Base-by-base conservation (phyloP, 106 monocot genomes). In the Allium sativum region DNA sequence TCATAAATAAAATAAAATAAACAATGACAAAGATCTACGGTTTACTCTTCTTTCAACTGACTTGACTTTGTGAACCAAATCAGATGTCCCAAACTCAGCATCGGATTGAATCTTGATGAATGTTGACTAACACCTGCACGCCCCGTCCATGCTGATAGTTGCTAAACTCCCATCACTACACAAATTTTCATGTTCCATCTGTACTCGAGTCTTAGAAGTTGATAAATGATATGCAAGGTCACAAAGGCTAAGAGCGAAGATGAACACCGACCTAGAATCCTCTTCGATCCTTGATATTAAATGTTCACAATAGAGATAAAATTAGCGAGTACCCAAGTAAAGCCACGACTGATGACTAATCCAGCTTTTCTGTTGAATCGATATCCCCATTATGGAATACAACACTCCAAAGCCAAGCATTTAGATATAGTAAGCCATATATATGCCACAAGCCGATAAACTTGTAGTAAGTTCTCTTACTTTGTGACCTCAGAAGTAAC, bases 331-430 rank as follows among this genome's bases (percentile, higher is more conserved):
- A 93, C 0, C 93, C 93, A 58, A 93, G 82, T 55, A 83, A 75
- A 58, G 93, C 93, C 52, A 93, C 93, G 65, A 89, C 85, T 41
- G 89, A 82, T 56, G 93, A 93, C 55, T 85, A 93, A 70, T 93
- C 93, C 61, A 93, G 66, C 68, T 83, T 89, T 68, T 93, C 89
- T 1, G 89, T 85, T 78, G 83, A 72, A 58, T 85, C 89, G 48
- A 82, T 64, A 68, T 89, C 82, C 93, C 84, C 59, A 54, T 75
- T 83, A 72, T 93, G 93, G 53, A 89, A 93, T 66, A 93, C 74
- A 60, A 80, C 70, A 71, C 93, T 93, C 93, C 93, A 93, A 9
- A 89, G 82, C 89, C 89, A 93, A 16, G 89, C 79, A 59, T 93
- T 93, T 68, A 89, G 85, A 10, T 88, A 77, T 53, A 93, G 58